Evolutionary conservation across 352 stramenopile genomes (phyloP).

Genomic region (Globisporangium parvum): DNA sequence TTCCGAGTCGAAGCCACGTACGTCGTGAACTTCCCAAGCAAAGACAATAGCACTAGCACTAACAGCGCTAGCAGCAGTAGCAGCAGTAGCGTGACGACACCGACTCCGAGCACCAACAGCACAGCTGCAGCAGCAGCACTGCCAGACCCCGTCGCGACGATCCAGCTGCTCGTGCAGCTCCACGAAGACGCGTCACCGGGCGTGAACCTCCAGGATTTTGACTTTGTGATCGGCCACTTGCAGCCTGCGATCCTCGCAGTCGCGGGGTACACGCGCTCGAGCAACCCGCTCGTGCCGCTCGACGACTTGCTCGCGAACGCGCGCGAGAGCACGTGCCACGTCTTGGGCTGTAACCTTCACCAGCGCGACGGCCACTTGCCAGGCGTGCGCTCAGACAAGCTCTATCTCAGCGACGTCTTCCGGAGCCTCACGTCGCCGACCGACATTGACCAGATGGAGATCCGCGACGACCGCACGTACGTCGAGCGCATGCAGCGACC

Average conservation of each 20-base stretch:
- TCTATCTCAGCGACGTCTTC: constrained; percentile 68
- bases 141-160: constrained; percentile 27
- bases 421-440: constrained; percentile 52
- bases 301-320: constrained; percentile 23
- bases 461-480: constrained; percentile 65
- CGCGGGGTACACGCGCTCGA: constrained; percentile 15
- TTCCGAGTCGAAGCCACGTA: constrained; percentile 39
- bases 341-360: constrained; percentile 59
- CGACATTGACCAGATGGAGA: constrained; percentile 53
- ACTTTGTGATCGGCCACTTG: constrained; percentile 52
- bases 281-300: constrained; percentile 7
- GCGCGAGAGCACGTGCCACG: constrained; percentile 48
- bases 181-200: constrained; percentile 21
- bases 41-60: neutral
- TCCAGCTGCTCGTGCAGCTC: constrained; percentile 42
- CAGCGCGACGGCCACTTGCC: constrained; percentile 7
- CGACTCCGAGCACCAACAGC: neutral
- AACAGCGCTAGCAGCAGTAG: neutral
- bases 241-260: constrained; percentile 38
- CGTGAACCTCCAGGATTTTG: constrained; percentile 38
- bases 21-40: constrained; percentile 17
- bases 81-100: too few relatives aligned
- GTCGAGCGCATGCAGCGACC: constrained; percentile 34
- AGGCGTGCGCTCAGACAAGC: constrained; percentile 15
- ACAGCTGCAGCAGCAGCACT: neutral